Evolutionary conservation across 208 protist species (phyloP).

Genomic region (Acanthamoeba royreba): DNA sequence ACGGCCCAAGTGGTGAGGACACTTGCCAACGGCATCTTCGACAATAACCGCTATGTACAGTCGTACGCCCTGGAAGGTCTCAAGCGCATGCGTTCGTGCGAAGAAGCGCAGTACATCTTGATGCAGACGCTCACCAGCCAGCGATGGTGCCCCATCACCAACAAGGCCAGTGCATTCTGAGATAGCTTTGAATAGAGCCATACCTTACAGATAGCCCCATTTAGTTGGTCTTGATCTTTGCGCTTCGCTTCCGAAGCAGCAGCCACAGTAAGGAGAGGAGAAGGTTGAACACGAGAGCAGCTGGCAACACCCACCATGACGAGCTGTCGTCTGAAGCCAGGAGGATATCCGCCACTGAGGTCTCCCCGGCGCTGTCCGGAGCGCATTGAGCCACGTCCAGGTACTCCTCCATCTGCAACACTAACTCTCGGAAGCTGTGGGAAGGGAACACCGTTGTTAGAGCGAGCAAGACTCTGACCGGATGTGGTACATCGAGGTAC

Average conservation of each 20-base stretch:
- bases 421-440: neutral
- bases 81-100: neutral
- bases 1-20: neutral
- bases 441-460: neutral
- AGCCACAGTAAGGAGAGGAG: neutral
- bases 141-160: neutral
- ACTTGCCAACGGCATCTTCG: neutral
- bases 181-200: no score
- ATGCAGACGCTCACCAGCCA: neutral
- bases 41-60: slow-evolving; percentile 3
- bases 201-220: no score
- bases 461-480: no score
- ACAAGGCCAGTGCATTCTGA: neutral
- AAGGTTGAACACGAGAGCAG: neutral
- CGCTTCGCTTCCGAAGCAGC: neutral
- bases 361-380: neutral
- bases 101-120: neutral
- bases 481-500: no score
- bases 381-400: neutral
- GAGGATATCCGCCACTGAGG: neutral
- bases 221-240: slow-evolving; percentile 18
- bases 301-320: neutral
- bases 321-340: neutral
- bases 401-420: neutral
- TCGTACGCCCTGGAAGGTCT: neutral